Evolutionary conservation across 2,329 filamentous ascomycete species (phyloP).

Genomic region (Aspergillus sojae): DNA sequence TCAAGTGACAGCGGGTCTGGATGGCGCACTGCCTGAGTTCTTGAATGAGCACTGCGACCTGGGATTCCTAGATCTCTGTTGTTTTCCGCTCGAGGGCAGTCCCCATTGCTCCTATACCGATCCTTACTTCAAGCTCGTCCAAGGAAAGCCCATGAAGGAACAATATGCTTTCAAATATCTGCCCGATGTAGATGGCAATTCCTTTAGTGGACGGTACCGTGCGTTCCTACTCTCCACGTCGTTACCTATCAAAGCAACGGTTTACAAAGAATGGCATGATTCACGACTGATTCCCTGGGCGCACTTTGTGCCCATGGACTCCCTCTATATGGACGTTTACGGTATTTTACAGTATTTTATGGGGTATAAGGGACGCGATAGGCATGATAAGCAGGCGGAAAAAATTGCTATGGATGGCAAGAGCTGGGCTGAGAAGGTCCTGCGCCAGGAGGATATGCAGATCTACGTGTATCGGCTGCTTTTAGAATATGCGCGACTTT

Average conservation of each 20-base stretch:
- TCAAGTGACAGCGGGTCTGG: neutral
- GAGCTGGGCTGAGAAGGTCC: slow-evolving; percentile 68
- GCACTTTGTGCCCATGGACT: slow-evolving; percentile 81
- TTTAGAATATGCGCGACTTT: slow-evolving; percentile 63
- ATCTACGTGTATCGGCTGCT: slow-evolving; percentile 68
- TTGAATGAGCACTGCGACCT: neutral
- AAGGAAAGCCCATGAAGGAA: neutral
- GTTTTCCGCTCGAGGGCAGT: neutral
- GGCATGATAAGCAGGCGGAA: slow-evolving; percentile 59
- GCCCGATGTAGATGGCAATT: slow-evolving; percentile 76
- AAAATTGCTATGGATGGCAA: slow-evolving; percentile 68
- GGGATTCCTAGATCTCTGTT: neutral
- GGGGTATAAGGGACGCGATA: slow-evolving; percentile 39
- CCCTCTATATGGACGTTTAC: slow-evolving; percentile 70
- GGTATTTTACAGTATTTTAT: slow-evolving; percentile 75
- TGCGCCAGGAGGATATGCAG: slow-evolving; percentile 73
- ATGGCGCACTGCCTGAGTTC: neutral
- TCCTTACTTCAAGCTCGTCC: neutral
- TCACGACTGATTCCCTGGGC: slow-evolving; percentile 73
- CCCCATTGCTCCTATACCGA: neutral
- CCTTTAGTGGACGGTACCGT: slow-evolving; percentile 68
- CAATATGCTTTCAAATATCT: slow-evolving; percentile 59
- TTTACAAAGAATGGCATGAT: slow-evolving; percentile 83
- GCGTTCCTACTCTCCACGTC: slow-evolving; percentile 70
- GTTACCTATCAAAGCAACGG: slow-evolving; percentile 74